These are phyloP conservation scores for Aegilops bicornis DNA, from an alignment of 176 grass and related monocot genomes.

Conservation along the genomic window DNA sequence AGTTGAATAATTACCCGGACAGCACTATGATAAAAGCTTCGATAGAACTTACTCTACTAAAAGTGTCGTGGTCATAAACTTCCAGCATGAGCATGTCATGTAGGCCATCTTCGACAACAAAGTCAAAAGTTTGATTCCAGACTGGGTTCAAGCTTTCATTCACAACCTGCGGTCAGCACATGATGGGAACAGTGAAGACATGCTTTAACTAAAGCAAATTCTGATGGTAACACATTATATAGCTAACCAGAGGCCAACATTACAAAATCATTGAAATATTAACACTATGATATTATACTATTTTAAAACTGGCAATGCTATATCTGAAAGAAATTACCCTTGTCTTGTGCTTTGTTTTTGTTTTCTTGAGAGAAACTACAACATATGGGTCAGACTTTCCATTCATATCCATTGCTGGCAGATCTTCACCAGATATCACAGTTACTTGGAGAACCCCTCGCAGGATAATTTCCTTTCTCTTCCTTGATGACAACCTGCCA, in stretches of 20 bases:
- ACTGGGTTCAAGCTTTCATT: conserved; percentile 81
- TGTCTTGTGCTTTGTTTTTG: conserved; percentile 92
- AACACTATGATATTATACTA: conserved; percentile 19
- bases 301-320: background rate
- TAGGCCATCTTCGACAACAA: conserved; percentile 92
- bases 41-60: conserved; percentile 65
- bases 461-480: conserved; percentile 83
- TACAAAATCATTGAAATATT: background rate
- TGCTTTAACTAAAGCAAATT: background rate
- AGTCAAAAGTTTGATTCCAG: conserved; percentile 92
- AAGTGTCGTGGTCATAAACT: conserved; percentile 94
- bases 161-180: conserved; percentile 58
- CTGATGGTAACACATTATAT: background rate
- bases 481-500: conserved; percentile 48
- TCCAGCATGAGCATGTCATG: conserved; percentile 98
- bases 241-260: background rate
- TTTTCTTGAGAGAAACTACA: conserved; percentile 79
- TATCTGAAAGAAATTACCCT: conserved; percentile 64
- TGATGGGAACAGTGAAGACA: background rate
- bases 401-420: conserved; percentile 86
- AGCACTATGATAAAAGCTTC: background rate
- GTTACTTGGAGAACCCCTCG: conserved; percentile 87
- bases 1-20: background rate
- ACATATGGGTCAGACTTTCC: conserved; percentile 96
- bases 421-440: conserved; percentile 77